Evolutionary conservation across 1,284 basidiomycete species (phyloP).

Genomic region (Apiotrichum akiyoshidainum): DNA sequence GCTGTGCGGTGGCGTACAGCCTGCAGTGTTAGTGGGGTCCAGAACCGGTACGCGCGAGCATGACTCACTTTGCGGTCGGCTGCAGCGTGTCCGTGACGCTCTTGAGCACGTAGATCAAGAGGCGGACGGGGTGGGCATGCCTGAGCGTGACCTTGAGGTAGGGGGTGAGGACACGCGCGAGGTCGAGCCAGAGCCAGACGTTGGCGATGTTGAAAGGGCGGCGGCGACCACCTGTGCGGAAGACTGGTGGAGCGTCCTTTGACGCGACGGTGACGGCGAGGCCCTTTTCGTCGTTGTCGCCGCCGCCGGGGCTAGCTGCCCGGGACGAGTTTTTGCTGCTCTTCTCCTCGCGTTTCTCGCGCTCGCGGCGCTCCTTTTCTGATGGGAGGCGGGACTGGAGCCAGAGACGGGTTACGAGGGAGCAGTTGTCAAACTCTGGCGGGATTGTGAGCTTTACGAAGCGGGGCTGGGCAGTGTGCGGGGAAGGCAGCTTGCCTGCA

Average conservation of each 20-base stretch:
- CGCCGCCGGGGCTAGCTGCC: neutral
- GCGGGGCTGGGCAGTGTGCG: conserved; percentile 2
- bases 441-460: conserved; percentile 10
- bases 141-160: neutral
- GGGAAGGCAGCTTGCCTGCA: neutral
- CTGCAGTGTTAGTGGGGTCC: neutral
- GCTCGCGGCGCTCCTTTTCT: neutral
- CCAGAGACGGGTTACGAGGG: conserved; percentile 10
- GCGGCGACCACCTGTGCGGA: neutral
- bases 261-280: too few species aligned
- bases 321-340: neutral
- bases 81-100: conserved; percentile 1
- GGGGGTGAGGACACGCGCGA: conserved; percentile 5
- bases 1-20: conserved; percentile 7
- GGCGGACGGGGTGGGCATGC: neutral
- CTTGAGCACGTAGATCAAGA: conserved; percentile 6
- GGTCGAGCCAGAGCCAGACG: conserved; percentile 14
- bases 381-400: conserved; percentile 11
- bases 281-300: neutral
- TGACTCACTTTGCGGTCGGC: conserved; percentile 4
- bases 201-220: neutral
- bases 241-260: neutral
- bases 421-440: conserved; percentile 1
- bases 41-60: neutral
- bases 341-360: neutral